Evolutionary conservation across 2,329 filamentous ascomycete genomes (phyloP), one percentile per base, ranked within the genome.

Genomic region (Sporothrix brunneoviolacea): DNA sequence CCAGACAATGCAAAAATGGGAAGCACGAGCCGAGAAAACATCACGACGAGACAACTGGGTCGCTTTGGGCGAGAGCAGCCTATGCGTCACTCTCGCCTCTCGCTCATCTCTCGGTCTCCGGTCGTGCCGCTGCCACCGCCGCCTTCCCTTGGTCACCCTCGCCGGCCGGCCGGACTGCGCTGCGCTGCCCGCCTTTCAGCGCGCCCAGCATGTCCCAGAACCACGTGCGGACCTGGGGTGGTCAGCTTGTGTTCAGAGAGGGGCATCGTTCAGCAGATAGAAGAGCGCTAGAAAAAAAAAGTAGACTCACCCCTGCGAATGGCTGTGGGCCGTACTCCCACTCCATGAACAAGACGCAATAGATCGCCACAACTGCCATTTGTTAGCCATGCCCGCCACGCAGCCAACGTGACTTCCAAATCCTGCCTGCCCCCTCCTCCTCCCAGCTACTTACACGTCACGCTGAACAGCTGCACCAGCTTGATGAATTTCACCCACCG

Each of bases 401-500:
- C n/a, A n/a, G n/a, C n/a, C n/a, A n/a, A n/a, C n/a, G n/a, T n/a
- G n/a, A n/a, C n/a, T n/a, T n/a, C n/a, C n/a, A n/a, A n/a, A n/a
- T n/a, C n/a, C n/a, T n/a, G n/a, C n/a, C n/a, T n/a, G n/a, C n/a
- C n/a, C n/a, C n/a, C n/a, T n/a, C n/a, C n/a, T n/a, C n/a, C n/a
- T n/a, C n/a, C n/a, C n/a, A n/a, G n/a, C n/a, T n/a, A 68, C 77
- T 52, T 60, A 83, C 80, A 76, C 46, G 75, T 70, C 40, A 83
- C 74, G 35, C 71, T 77, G 21, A 68, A 68, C 10, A 82, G 77
- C 66, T 89, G 86, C 44, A 75, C 75, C 55, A 89, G 69, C 65
- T 80, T 81, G 50, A 84, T 71, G 54, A 69, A 73, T 64, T 83
- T 87, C 37, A 77, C 75, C 82, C 83, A 88, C 42, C 68, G 65